These are phyloP conservation scores for Stereocaulon alpinum DNA, from an alignment of 495 filamentous ascomycete genomes.

Conservation along the genomic window DNA sequence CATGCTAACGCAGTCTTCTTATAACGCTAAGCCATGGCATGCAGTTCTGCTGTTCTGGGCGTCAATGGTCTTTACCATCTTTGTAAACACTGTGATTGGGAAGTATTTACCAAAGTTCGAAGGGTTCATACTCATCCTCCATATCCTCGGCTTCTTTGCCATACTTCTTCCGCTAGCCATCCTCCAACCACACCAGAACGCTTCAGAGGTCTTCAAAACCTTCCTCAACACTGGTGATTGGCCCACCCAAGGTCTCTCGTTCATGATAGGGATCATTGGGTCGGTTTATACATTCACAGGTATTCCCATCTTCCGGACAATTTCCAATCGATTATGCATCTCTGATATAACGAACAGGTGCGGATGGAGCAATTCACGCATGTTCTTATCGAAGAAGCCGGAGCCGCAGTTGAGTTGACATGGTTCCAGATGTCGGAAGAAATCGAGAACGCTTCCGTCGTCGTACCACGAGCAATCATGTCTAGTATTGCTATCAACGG, in stretches of 20 bases:
- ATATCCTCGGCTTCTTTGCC: constrained; percentile 38
- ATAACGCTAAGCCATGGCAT: constrained; percentile 35
- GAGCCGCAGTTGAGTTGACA: too few relatives aligned
- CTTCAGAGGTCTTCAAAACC: constrained; percentile 37
- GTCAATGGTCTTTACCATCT: constrained; percentile 29
- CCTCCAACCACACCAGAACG: constrained; percentile 35
- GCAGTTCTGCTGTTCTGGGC: constrained; percentile 42
- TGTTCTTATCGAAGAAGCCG: too few relatives aligned
- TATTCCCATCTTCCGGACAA: neutral
- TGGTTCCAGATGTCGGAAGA: constrained; percentile 35
- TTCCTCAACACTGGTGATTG: constrained; percentile 34
- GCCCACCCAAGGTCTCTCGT: constrained; percentile 33
- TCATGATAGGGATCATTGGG: constrained; percentile 31
- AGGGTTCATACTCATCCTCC: constrained; percentile 36
- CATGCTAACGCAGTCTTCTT: constrained; percentile 34
- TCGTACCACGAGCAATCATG: constrained; percentile 34
- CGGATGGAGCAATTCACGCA: constrained; percentile 29
- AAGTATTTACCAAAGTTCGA: constrained; percentile 39
- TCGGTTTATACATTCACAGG: constrained; percentile 24
- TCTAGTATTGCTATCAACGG: constrained; percentile 34
- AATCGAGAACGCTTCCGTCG: constrained; percentile 33
- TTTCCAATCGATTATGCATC: too few relatives aligned
- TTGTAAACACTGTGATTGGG: constrained; percentile 37
- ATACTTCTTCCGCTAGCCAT: constrained; percentile 35
- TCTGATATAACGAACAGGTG: constrained; percentile 20